phyloP scores from a whole-genome alignment of 31 red algal genomes.

The Pterothamnion heteromorphum region DNA sequence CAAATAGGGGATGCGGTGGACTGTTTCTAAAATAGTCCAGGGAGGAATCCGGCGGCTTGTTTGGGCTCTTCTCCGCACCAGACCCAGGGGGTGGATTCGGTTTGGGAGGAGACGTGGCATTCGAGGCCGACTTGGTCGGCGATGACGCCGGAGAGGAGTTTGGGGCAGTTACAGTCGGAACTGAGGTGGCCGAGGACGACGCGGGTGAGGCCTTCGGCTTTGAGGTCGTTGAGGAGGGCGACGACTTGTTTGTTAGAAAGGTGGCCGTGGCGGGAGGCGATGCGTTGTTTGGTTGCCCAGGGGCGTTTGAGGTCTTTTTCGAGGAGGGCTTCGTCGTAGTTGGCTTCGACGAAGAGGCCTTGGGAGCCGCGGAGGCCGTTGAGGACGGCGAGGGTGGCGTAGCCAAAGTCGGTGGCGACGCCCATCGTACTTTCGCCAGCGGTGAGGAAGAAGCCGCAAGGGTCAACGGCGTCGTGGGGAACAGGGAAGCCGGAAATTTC shows the following conservation, averaged over 20 bases:
- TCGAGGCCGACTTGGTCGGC: too few species aligned
- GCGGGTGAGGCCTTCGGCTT: not conserved
- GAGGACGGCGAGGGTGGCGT: not conserved
- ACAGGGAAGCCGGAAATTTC: not conserved
- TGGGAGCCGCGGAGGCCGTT: not conserved
- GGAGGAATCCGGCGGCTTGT: too few species aligned
- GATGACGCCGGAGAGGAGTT: too few species aligned
- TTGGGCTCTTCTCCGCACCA: too few species aligned
- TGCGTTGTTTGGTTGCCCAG: not conserved
- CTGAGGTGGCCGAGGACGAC: not conserved
- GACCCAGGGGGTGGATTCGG: too few species aligned
- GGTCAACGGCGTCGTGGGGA: not conserved
- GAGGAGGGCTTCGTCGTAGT: not conserved
- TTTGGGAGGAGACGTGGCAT: too few species aligned
- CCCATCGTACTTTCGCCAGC: not conserved
- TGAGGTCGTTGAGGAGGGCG: not conserved
- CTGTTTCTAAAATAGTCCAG: too few species aligned
- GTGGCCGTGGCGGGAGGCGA: not conserved
- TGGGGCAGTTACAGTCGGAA: not conserved
- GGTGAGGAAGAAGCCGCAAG: not conserved
- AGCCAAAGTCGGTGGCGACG: not conserved
- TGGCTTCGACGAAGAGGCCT: not conserved
- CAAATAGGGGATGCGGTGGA: too few species aligned
- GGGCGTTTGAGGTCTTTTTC: not conserved
- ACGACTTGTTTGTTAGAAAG: not conserved